These are phyloP conservation scores for Aspergillus kassunensis DNA, from an alignment of 495 filamentous ascomycete species.

Conservation along the genomic window DNA sequence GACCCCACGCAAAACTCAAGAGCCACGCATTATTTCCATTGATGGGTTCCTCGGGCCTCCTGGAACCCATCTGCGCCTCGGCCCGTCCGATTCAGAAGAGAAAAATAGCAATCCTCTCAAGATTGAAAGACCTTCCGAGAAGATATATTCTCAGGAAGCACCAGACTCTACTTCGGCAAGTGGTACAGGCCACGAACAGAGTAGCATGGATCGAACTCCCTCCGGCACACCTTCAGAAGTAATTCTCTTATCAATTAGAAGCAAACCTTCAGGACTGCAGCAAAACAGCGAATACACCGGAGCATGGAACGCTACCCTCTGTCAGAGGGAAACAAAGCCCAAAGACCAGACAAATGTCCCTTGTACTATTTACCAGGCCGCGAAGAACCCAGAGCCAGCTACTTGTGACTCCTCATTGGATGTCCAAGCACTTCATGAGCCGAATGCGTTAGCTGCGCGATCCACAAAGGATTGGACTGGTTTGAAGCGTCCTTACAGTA, in stretches of 20 bases:
- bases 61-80: not conserved
- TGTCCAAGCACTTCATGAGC: not conserved
- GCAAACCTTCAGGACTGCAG: not conserved
- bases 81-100: not conserved
- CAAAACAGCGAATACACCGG: not conserved
- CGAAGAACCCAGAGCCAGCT: not conserved
- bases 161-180: not conserved
- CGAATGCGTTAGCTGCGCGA: not conserved
- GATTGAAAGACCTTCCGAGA: not conserved
- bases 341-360: not conserved
- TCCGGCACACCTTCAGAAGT: constrained; percentile 15
- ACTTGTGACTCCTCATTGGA: not conserved
- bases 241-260: constrained; percentile 4
- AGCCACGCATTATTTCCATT: constrained; percentile 13
- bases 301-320: not conserved
- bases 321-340: not conserved
- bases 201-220: not conserved
- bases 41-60: not conserved
- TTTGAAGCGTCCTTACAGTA: not conserved
- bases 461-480: not conserved
- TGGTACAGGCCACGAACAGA: not conserved
- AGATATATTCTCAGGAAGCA: not conserved
- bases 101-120: not conserved
- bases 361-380: not conserved
- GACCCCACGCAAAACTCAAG: constrained; percentile 28